Conservation (phyloP, 2,329 filamentous ascomycete genomes). For the Fusarium coicis region DNA sequence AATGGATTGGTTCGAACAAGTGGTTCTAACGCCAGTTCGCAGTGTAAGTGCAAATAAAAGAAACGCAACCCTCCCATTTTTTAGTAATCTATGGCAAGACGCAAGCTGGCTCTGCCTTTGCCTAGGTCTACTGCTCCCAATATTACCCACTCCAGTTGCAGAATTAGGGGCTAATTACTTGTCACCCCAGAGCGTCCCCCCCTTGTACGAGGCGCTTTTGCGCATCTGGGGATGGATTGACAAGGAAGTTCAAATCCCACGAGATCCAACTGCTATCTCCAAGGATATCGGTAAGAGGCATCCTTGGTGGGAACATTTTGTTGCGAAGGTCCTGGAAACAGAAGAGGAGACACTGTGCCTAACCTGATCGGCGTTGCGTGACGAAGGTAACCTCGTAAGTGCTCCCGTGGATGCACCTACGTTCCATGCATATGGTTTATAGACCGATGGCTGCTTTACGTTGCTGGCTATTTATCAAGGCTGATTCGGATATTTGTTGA, state of each 20-base stretch:
- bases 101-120: slow-evolving; percentile 40
- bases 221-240: slow-evolving; percentile 52
- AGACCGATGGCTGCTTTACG: too few relatives aligned
- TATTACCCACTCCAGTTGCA: slow-evolving; percentile 26
- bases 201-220: slow-evolving; percentile 48
- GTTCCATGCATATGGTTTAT: too few relatives aligned
- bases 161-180: slow-evolving; percentile 34
- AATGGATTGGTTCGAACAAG: slow-evolving; percentile 50
- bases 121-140: slow-evolving; percentile 18
- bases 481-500: too few relatives aligned
- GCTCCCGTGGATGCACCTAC: too few relatives aligned
- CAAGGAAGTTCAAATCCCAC: slow-evolving; percentile 36
- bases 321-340: slow-evolving; percentile 45
- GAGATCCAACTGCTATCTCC: slow-evolving; percentile 24
- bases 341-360: slow-evolving; percentile 53
- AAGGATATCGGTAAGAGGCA: slow-evolving; percentile 45
- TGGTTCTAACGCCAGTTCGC: slow-evolving; percentile 51
- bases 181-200: slow-evolving; percentile 53
- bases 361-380: too few relatives aligned
- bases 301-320: slow-evolving; percentile 55
- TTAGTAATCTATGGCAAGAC: slow-evolving; percentile 8
- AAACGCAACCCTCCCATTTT: slow-evolving; percentile 16
- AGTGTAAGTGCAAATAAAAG: slow-evolving; percentile 49
- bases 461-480: too few relatives aligned
- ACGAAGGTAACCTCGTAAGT: too few relatives aligned